Conservation (phyloP, 2,329 filamentous ascomycete genomes). For the Aureobasidium sp. region DNA sequence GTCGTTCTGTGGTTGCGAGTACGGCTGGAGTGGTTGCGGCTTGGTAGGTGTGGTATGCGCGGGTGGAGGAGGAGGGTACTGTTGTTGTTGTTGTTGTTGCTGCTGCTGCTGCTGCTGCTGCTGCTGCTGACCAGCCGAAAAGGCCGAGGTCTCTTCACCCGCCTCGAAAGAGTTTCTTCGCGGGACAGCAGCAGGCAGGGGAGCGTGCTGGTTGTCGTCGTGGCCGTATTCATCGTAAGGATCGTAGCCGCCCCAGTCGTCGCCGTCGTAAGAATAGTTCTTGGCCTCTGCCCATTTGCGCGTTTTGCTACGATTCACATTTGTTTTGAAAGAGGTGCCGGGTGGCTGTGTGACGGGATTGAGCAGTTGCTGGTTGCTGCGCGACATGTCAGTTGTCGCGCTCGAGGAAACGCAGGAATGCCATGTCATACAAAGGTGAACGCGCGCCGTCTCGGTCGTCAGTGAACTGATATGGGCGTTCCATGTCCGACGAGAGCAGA, state of each 20-base stretch:
- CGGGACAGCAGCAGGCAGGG: constrained; percentile 30
- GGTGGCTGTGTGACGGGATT: constrained; percentile 29
- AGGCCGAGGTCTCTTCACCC: constrained; percentile 47
- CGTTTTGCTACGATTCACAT: constrained; percentile 83
- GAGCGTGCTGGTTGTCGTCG: constrained; percentile 37
- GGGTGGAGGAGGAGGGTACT: background rate
- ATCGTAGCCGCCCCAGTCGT: constrained; percentile 75
- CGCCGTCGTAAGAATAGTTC: constrained; percentile 78
- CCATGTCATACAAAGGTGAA: constrained; percentile 31
- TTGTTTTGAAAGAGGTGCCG: constrained; percentile 64
- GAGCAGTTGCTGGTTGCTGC: constrained; percentile 27
- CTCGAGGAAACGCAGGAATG: constrained; percentile 21
- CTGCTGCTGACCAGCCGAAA: constrained; percentile 24
- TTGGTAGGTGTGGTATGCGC: constrained; percentile 11
- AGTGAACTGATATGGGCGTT: constrained; percentile 36
- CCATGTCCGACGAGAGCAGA: constrained; percentile 23
- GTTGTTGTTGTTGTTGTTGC: background rate
- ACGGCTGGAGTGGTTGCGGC: background rate
- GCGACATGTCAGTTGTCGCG: constrained; percentile 9
- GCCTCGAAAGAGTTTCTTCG: constrained; percentile 48
- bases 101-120: too few species aligned
- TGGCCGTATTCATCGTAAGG: constrained; percentile 52
- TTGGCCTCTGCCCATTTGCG: constrained; percentile 94
- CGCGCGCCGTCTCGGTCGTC: constrained; percentile 26
- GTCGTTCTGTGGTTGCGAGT: background rate